Base-by-base conservation (phyloP, 768 basidiomycete species). In the Trametes villosa region DNA sequence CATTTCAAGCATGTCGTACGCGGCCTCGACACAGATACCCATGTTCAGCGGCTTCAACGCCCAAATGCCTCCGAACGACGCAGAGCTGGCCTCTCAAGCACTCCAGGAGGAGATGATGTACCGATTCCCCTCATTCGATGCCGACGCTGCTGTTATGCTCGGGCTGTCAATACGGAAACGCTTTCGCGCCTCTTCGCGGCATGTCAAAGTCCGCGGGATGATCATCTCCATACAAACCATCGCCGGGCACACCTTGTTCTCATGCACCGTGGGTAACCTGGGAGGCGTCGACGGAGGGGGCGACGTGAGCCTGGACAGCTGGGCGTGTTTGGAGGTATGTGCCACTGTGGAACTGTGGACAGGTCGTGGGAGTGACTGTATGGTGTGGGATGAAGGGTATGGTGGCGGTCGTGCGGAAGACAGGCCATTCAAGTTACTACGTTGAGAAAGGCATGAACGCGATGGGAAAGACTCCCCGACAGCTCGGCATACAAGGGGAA, bases 361-460 rank as follows among this genome's bases (percentile, higher is more conserved):
- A 13, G 51, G n/a, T 30, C 9, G 51, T 47, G 44, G 22, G 31
- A 53, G 44, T 60, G 34, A 60, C 59, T 29, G 11, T 24, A n/a
- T n/a, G 33, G 22, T 38, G 13, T 38, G 29, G 38, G 17, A 34
- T 17, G 24, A 59, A 72, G 71, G 69, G 87, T 41, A 92, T 93
- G 88, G 78, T 92, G 64, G 84, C 83, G 40, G 87, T 92, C 26
- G 91, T 92, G 46, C 83, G 81, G 66, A 80, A 90, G 60, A 93
- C 91, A 18, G 91, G 92, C 2, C 92, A 93, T 70, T 91, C 90
- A 9, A 91, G 87, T 65, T 93, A 80, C 72, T 94, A 94, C 72
- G 89, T 94, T 9, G 91, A 93, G 70, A 92, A 92, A 70, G 89
- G 90, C 7, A 91, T 91, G 85, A 84, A 83, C 48, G 91, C 91